phyloP scores from a whole-genome alignment of 2,329 filamentous ascomycete species.

The Cladosporium sp. region DNA sequence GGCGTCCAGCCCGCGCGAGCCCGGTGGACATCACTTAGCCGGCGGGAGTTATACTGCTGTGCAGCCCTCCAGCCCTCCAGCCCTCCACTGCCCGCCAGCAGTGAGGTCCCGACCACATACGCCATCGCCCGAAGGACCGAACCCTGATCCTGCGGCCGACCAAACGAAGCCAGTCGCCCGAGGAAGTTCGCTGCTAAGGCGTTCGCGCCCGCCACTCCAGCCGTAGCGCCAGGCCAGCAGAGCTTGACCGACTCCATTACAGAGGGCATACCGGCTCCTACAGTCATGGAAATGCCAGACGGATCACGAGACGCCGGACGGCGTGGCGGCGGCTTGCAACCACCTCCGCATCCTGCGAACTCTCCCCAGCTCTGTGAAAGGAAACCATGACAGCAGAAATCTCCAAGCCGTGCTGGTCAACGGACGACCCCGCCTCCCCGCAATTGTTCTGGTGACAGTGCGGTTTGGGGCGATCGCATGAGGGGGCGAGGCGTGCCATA shows the following conservation, averaged over 20 bases:
- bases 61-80: too few species aligned
- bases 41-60: too few species aligned
- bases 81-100: too few species aligned
- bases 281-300: background rate
- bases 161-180: slow-evolving; percentile 7
- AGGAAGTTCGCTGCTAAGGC: slow-evolving; percentile 8
- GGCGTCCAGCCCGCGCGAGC: too few species aligned
- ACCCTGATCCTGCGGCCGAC: background rate
- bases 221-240: background rate
- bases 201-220: slow-evolving; percentile 3
- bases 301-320: background rate
- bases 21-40: too few species aligned
- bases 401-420: background rate
- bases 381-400: slow-evolving; percentile 8
- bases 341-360: background rate
- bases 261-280: background rate
- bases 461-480: background rate
- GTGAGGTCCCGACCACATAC: too few species aligned
- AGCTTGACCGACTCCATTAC: background rate
- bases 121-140: too few species aligned
- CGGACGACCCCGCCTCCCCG: slow-evolving; percentile 5
- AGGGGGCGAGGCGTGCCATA: too few species aligned
- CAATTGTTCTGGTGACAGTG: background rate
- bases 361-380: background rate
- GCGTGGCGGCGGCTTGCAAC: background rate